These are phyloP conservation scores for Botrytis byssoidea DNA, from an alignment of 2,329 filamentous ascomycete genomes.

Conservation along the genomic window DNA sequence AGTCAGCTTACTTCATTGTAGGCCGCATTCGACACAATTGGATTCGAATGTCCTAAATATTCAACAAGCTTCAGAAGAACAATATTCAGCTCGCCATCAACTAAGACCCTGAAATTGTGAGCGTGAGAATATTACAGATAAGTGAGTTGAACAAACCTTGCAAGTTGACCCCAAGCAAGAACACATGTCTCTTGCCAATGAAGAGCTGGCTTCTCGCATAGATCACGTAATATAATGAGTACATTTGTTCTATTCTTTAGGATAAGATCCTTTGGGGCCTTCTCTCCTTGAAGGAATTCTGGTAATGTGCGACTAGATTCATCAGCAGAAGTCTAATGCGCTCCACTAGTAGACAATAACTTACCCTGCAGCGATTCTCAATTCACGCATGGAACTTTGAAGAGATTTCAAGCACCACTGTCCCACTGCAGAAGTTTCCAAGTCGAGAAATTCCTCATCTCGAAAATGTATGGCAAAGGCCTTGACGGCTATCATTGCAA, in stretches of 20 bases:
- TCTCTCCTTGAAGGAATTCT: conserved; percentile 57
- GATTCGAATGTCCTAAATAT: conserved; percentile 81
- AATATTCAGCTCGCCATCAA: conserved; percentile 82
- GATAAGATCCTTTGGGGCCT: conserved; percentile 43
- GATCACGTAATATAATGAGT: conserved; percentile 67
- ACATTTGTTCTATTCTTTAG: conserved; percentile 66
- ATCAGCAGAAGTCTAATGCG: conserved; percentile 16
- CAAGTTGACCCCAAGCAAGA: conserved; percentile 81
- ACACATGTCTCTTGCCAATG: conserved; percentile 80
- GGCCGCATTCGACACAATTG: conserved; percentile 74
- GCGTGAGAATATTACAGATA: conserved; percentile 2
- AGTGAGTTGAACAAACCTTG: conserved; percentile 50
- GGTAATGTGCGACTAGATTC: conserved; percentile 58
- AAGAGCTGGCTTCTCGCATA: conserved; percentile 67
- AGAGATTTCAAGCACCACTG: conserved; percentile 81
- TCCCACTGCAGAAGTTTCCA: conserved; percentile 66
- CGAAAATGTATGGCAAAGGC: conserved; percentile 67
- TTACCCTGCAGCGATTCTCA: conserved; percentile 76
- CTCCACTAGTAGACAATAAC: conserved; percentile 17
- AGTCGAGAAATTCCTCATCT: conserved; percentile 58
- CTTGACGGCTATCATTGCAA: conserved; percentile 69
- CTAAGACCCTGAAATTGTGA: conserved; percentile 54
- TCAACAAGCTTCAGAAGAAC: conserved; percentile 81
- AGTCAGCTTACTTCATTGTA: conserved; percentile 67
- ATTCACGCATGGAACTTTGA: conserved; percentile 78